These are phyloP conservation scores for Fusarium stilboides DNA, from an alignment of 2,329 filamentous ascomycete species.

Conservation along the genomic window DNA sequence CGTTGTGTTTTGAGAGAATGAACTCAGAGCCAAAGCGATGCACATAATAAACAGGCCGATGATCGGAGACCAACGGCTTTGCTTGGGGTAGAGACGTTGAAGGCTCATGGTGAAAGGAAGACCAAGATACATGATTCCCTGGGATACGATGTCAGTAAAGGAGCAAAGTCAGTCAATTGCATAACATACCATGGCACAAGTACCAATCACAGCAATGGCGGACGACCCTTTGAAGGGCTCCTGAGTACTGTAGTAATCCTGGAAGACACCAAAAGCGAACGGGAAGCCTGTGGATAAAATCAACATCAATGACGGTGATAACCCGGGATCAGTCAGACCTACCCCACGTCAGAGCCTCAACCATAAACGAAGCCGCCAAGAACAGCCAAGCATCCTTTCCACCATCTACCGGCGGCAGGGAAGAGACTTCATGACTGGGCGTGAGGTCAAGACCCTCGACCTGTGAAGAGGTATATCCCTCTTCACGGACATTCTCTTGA, in stretches of 20 bases:
- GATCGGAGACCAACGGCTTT: slow-evolving; percentile 59
- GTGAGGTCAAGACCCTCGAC: slow-evolving; percentile 2
- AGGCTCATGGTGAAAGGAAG: slow-evolving; percentile 17
- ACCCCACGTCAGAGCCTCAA: slow-evolving; percentile 57
- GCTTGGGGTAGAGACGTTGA: slow-evolving; percentile 54
- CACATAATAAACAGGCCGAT: slow-evolving; percentile 66
- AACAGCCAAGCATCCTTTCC: slow-evolving; percentile 57
- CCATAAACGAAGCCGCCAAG: slow-evolving; percentile 51
- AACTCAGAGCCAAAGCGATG: slow-evolving; percentile 66
- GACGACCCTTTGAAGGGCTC: slow-evolving; percentile 69
- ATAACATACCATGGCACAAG: slow-evolving; percentile 68
- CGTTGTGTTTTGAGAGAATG: slow-evolving; percentile 66
- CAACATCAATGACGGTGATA: background rate
- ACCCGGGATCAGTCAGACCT: rapidly evolving
- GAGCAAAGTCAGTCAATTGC: background rate
- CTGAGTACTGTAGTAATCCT: slow-evolving; percentile 76
- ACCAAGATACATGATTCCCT: slow-evolving; percentile 71
- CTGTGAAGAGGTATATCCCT: background rate
- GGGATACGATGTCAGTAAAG: background rate
- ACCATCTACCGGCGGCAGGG: slow-evolving; percentile 51
- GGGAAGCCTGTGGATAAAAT: slow-evolving; percentile 68
- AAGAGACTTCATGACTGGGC: background rate
- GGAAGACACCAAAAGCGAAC: slow-evolving; percentile 79
- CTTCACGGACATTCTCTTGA: slow-evolving; percentile 1
- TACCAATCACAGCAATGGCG: slow-evolving; percentile 75